phyloP scores from a whole-genome alignment of 176 grass and related monocot genomes.

The Carex littledalei region DNA sequence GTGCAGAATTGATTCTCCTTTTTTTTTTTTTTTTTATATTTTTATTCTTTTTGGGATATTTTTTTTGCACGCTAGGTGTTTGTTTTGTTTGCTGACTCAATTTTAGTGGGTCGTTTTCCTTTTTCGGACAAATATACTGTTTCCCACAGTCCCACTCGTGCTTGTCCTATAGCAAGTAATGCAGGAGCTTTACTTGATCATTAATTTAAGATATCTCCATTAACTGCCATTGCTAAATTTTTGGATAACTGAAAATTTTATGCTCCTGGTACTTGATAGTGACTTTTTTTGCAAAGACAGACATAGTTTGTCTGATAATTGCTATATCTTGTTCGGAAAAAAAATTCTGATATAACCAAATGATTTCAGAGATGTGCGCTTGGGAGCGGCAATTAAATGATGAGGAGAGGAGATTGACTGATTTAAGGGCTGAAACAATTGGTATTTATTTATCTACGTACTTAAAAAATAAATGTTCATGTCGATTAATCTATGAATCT shows the following conservation, averaged over 20 bases:
- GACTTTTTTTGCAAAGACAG: background rate
- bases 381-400: conserved; percentile 62
- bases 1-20: background rate
- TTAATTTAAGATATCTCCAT: background rate
- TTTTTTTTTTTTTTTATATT: background rate
- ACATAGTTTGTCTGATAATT: background rate
- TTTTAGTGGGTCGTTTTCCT: background rate
- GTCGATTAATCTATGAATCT: background rate
- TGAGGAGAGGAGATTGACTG: conserved; percentile 41
- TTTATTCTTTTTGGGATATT: background rate
- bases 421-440: conserved; percentile 36
- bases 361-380: conserved; percentile 65
- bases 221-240: background rate
- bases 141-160: background rate
- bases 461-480: background rate
- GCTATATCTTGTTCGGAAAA: background rate
- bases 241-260: background rate
- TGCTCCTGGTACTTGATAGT: background rate
- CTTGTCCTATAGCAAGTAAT: conserved; percentile 11
- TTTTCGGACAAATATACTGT: background rate
- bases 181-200: background rate
- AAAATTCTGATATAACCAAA: background rate
- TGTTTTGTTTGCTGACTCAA: background rate
- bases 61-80: conserved; percentile 37
- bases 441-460: conserved; percentile 34